phyloP scores from a whole-genome alignment of 306 rosid genomes.

The Cucurbita argyrosperma region DNA sequence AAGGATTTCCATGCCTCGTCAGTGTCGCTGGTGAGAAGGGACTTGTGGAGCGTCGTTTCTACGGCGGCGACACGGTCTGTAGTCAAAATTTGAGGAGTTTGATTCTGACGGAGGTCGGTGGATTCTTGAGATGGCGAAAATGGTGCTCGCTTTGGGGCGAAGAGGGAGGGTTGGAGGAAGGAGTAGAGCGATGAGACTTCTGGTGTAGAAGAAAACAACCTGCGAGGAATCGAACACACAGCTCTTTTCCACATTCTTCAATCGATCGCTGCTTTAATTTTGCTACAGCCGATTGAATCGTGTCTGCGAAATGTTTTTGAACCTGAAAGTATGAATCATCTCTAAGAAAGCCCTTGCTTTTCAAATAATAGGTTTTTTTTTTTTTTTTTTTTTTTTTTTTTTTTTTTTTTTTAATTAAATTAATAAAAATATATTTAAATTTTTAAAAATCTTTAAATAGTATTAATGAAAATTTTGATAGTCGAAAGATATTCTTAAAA shows the following conservation, averaged over 20 bases:
- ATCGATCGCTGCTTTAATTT: background rate
- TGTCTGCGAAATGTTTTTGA: background rate
- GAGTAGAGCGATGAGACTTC: constrained; percentile 59
- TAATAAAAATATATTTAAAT: too few relatives aligned
- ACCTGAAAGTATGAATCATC: background rate
- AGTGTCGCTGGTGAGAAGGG: constrained; percentile 35
- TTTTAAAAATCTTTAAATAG: too few relatives aligned
- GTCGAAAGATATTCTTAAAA: too few relatives aligned
- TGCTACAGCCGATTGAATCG: background rate
- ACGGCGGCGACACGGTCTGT: constrained; percentile 23
- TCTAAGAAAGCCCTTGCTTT: background rate
- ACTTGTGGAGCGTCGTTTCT: constrained; percentile 51
- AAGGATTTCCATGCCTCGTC: constrained; percentile 88
- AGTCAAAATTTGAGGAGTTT: constrained; percentile 25
- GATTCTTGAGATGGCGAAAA: constrained; percentile 7
- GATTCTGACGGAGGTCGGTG: constrained; percentile 17
- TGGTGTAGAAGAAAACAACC: constrained; percentile 33
- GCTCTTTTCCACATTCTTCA: constrained; percentile 33
- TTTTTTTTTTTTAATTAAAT: too few relatives aligned
- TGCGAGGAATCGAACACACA: constrained; percentile 14
- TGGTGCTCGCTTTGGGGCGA: constrained; percentile 31
- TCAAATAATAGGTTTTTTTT: too few relatives aligned
- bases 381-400: too few relatives aligned
- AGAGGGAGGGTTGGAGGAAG: constrained; percentile 79
- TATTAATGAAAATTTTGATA: too few relatives aligned